Base-by-base conservation (phyloP, 2,329 filamentous ascomycete species). In the Boeremia lycopersici region DNA sequence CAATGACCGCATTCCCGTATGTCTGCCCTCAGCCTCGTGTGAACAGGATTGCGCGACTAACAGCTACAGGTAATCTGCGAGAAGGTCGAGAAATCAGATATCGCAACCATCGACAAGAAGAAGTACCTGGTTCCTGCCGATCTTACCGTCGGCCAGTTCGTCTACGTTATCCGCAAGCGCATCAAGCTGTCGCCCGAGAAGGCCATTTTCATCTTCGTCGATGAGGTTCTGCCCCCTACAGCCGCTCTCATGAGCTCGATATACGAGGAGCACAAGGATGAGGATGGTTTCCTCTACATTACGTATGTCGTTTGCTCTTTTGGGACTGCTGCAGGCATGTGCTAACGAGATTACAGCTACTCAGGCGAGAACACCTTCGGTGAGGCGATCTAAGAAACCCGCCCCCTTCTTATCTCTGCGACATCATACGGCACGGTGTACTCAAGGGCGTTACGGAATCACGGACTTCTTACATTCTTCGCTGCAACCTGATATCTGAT, bases 101-200 rank as follows among this genome's bases (percentile, higher is more conserved):
- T 99, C 71, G 95, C 95, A 57, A 98, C 95, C 67, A 99, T 99
- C 84, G 95, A 99, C 82, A 99, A 99, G 89, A 99, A 99, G 88
- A 99, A 99, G 83, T 99, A 99, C 75, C 86, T 99, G 43, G 95
- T 99, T 26, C 95, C 95, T 12, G 92, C 95, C 68, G 95, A 99
- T 76, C 86, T 99, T 74, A 99, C 95, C 61, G 95, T 99, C 62
- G 95, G 95, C 71, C 95, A 99, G 88, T 97, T 99, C 76, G 95
- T 99, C 81, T 99, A 99, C 80, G 95, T 99, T 64, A 99, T 99
- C 81, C 92, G 95, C 78, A 99, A 99, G 86, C 90, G 95, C 74
- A 99, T 99, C 82, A 99, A 99, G 91, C 86, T 99, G 67, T 96
- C 92, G 50, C 95, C 95, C 29, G 95, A 99, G 84, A 99, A 99